Evolutionary conservation across 176 grass and related monocot genomes (phyloP), one percentile per base, ranked within the genome.

Genomic region (Cenchrus fungigraminus): DNA sequence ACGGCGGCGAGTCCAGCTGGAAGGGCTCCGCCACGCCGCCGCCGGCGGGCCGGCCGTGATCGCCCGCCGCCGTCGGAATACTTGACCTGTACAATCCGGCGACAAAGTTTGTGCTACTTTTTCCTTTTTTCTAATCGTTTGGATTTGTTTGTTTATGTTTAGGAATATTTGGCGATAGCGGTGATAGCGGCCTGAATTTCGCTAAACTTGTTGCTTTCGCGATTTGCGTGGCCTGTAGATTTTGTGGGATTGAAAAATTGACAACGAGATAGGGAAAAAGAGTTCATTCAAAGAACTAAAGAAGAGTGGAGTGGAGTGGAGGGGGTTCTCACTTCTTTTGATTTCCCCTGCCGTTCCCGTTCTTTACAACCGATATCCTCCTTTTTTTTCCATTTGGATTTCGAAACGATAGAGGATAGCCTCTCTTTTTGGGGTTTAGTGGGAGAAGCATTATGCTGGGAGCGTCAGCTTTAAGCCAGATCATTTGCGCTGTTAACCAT

Each of bases 1-100:
- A 91, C 5, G 85, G 25, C 25, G 85, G 32, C 37, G 89, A 91
- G 37, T 88, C 77, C 8, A 91, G 77, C 85, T 51, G 69, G 12
- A 91, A 91, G 76, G 81, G 85, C 54, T 19, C 55, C 3, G 62
- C 79, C 11, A 87, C 79, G 5, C 79, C 74, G 0, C 68, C 68
- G 63, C 6, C 71, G 25, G 6, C 70, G 8, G 75, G 60, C 15
- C 53, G 75, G 44, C 84, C 89, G 22, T 90, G 58, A 88, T 7
- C 8, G 3, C 8, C 65, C 3, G 3, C 17, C 64, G 1, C 47
- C 31, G 22, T 8, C 34, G 74, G 28, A 51, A 47, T 29, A 28
- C 43, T 20, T 7, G 34, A 22, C 28, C 69, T 20, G 79, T 73
- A 86, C 5, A 86, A 45, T 15, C 3, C 14, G 37, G 37, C 37